Evolutionary conservation across 441 rosid species (phyloP).

Genomic region (Arabidopsis lyrata): DNA sequence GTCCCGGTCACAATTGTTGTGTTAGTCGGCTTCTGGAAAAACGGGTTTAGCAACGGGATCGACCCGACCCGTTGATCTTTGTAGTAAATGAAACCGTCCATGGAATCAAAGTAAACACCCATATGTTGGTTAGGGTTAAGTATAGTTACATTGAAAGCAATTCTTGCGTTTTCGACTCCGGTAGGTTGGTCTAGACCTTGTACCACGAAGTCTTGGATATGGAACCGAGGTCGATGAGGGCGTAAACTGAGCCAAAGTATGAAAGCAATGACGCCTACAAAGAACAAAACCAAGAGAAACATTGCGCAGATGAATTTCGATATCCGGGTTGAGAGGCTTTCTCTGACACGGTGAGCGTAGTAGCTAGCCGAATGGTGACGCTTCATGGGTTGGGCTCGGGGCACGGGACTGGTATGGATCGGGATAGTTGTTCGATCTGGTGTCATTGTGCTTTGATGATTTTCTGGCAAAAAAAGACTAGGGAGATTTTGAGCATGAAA

Average conservation of each 20-base stretch:
- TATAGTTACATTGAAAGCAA: slow-evolving; percentile 65
- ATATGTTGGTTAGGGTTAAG: slow-evolving; percentile 77
- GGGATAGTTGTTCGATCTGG: slow-evolving; percentile 47
- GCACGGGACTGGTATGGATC: slow-evolving; percentile 30
- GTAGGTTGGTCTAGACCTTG: slow-evolving; percentile 60
- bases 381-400: slow-evolving; percentile 31
- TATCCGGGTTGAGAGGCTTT: slow-evolving; percentile 69
- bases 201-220: slow-evolving; percentile 56
- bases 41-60: slow-evolving; percentile 49
- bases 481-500: background rate
- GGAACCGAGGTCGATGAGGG: slow-evolving; percentile 84
- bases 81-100: slow-evolving; percentile 65
- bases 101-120: slow-evolving; percentile 60
- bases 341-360: slow-evolving; percentile 67
- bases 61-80: slow-evolving; percentile 66
- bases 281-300: slow-evolving; percentile 58
- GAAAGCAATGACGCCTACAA: slow-evolving; percentile 63
- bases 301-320: slow-evolving; percentile 66
- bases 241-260: slow-evolving; percentile 86
- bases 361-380: slow-evolving; percentile 59
- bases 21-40: slow-evolving; percentile 73
- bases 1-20: slow-evolving; percentile 49
- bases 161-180: slow-evolving; percentile 67
- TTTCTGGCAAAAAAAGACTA: background rate
- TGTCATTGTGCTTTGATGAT: slow-evolving; percentile 42